These are phyloP conservation scores for Helotiales sp. DNA, from an alignment of 2,329 filamentous ascomycete species.

Conservation along the genomic window DNA sequence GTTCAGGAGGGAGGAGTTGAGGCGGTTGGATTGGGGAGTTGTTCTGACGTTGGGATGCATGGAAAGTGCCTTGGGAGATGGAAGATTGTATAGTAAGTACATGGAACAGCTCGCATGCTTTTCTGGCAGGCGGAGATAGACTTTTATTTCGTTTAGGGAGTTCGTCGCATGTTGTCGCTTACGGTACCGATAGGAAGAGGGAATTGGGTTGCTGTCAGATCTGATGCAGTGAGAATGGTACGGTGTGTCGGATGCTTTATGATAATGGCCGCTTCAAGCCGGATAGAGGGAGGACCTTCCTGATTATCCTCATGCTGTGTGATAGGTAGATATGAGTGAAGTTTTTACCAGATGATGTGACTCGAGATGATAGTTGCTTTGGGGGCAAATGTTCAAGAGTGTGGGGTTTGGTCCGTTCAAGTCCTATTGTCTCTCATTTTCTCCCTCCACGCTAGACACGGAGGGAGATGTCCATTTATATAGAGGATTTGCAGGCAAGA, in stretches of 20 bases:
- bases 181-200: background rate
- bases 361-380: background rate
- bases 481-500: background rate
- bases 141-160: background rate
- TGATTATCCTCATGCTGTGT: background rate
- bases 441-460: background rate
- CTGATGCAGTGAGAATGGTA: background rate
- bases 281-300: background rate
- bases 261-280: background rate
- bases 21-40: background rate
- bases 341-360: background rate
- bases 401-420: background rate
- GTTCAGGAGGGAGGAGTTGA: background rate
- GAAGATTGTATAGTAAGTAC: background rate
- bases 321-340: background rate
- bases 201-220: background rate
- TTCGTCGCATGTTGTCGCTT: slow-evolving; percentile 1
- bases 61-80: background rate
- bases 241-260: background rate
- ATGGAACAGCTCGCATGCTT: too few relatives aligned
- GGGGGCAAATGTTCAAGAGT: background rate
- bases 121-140: background rate
- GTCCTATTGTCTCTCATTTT: background rate
- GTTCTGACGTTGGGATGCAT: background rate
- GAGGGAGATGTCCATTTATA: slow-evolving; percentile 1